Base-by-base conservation (phyloP, 768 basidiomycete species). In the Amyloporia xantha region DNA sequence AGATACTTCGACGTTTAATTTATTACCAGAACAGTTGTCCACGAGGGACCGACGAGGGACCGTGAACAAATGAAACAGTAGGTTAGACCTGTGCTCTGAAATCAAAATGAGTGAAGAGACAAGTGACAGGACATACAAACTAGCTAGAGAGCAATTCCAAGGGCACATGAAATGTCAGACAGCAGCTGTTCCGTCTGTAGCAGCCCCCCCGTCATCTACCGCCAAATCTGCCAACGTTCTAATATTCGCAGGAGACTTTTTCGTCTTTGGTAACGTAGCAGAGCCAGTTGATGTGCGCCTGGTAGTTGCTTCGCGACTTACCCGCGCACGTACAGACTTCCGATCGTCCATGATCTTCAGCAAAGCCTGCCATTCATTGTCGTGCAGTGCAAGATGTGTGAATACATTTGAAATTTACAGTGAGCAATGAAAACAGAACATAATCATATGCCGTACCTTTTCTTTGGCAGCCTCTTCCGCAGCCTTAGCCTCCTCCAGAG, bases 301-400 rank as follows among this genome's bases (percentile, higher is more conserved):
- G 15, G n/a, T n/a, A n/a, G 30, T 12, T 5, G 42, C 15, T 33
- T 55, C 54, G 28, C 47, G 37, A 36, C 36, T 33, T 9, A 39
- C 39, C 7, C 54, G 44, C 13, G 48, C 41, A 9, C 19, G 36
- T 12, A 52, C 51, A 9, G 68, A 64, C 58, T 70, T 79, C 37
- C 88, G 77, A 59, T 91, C 88, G 39, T 90, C 89, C 61, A 86
- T 70, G 59, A 78, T 88, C 1, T 81, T 79, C 39, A 86, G 61
- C 59, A 78, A 83, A 4, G 82, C 77, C 86, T 89, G 53, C 5
- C 30, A n/a, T n/a, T n/a, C n/a, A n/a, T n/a, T n/a, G n/a, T n/a
- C n/a, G n/a, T n/a, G n/a, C n/a, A 15, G 36, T 24, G 10, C 36
- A 21, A 37, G 11, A 30, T n/a, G 20, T 15, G 7, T 4, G 4